Evolutionary conservation across 176 grass and related monocot species (phyloP), one percentile per base, ranked within the genome.

Genomic region (Cymbopogon citratus): DNA sequence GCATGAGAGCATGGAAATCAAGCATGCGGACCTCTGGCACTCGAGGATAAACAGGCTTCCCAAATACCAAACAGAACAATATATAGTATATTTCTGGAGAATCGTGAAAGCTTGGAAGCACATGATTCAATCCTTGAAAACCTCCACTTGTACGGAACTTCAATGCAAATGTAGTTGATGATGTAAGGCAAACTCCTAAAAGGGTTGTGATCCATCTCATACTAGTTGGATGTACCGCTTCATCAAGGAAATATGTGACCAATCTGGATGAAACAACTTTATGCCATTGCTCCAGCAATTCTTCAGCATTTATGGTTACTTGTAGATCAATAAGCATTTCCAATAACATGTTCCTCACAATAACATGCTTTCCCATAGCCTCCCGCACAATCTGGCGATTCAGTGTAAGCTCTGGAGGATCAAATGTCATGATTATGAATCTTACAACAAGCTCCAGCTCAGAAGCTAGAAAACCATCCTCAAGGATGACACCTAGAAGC

Each of bases 31-130:
- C 97, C 84, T 99, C 97, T 18, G 97, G 97, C 28, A 99, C 93
- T 78, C 97, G 86, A 68, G 97, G 97, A 82, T 96, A 95, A 88
- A 99, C 91, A 52, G 87, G 79, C 69, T 99, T 99, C 29, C 93
- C 97, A 78, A 99, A 99, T 81, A 99, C 78, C 72, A 99, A 90
- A 86, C 97, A 99, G 75, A 99, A 99, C 24, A 99, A 60, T 75
- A 99, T 99, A 85, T 99, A 99, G 76, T 99, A 99, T 93, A 99
- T 93, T 82, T 99, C 97, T 83, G 97, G 97, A 57, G 97, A 99
- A 86, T 99, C 97, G 39, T 93, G 89, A 77, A 96, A 99, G 85
- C 91, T 90, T 71, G 91, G 89, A 84, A 99, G 92, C 69, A 99
- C 91, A 67, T 83, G 90, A 82, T 84, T 91, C 89, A 99, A 60